Evolutionary conservation across 768 basidiomycete species (phyloP).

Genomic region (Panus rudis): DNA sequence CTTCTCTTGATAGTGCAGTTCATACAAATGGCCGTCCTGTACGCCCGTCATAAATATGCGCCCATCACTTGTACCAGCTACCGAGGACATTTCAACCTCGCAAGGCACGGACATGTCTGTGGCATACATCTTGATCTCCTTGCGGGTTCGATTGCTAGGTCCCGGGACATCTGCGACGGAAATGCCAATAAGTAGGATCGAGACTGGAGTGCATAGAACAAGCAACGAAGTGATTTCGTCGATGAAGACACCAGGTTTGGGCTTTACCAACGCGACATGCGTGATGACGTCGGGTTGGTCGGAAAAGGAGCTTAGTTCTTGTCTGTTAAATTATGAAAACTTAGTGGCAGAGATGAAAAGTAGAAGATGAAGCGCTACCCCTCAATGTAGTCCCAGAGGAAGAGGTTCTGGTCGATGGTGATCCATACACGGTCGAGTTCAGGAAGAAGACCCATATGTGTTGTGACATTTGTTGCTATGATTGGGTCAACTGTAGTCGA

Average conservation of each 20-base stretch:
- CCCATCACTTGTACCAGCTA: constrained; percentile 72
- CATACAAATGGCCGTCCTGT: constrained; percentile 85
- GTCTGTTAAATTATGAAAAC: constrained; percentile 30
- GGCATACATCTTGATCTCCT: constrained; percentile 83
- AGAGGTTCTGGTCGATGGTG: constrained; percentile 87
- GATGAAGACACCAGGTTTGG: constrained; percentile 82
- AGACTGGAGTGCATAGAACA: constrained; percentile 83
- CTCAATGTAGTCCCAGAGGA: constrained; percentile 94
- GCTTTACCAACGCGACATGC: constrained; percentile 80
- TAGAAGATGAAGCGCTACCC: constrained; percentile 49
- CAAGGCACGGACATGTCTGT: constrained; percentile 77
- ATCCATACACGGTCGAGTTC: constrained; percentile 96
- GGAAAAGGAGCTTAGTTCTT: constrained; percentile 86
- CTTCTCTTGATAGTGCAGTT: constrained; percentile 83
- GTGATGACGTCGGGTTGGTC: constrained; percentile 89
- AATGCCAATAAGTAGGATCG: constrained; percentile 80
- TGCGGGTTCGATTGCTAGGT: constrained; percentile 34
- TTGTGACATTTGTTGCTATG: constrained; percentile 58
- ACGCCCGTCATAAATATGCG: constrained; percentile 87
- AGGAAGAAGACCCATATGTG: constrained; percentile 86
- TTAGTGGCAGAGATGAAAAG: background rate
- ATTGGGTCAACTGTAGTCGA: background rate
- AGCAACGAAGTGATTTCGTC: constrained; percentile 87
- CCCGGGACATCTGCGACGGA: constrained; percentile 42
- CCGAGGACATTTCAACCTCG: constrained; percentile 81